A percentile compares a stretch with the other conserved stretches of the same genome.
Evolutionary conservation across 2,329 filamentous ascomycete species (phyloP).

Genomic region (Colletotrichum sp.): DNA sequence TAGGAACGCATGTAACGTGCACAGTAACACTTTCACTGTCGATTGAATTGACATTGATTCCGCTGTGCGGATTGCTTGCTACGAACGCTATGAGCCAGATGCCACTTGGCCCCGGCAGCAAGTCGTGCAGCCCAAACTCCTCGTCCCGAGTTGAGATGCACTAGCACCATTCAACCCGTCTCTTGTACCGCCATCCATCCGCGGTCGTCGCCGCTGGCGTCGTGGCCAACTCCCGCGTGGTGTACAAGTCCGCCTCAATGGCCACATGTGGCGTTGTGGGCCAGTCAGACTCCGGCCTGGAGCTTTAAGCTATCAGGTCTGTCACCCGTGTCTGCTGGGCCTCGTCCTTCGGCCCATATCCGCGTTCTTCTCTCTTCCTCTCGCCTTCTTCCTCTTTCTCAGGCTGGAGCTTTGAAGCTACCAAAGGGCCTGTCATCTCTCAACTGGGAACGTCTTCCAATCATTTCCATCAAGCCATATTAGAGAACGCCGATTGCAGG

Average conservation of each 20-base stretch:
- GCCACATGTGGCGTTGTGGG: constrained; percentile 5
- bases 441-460: constrained; percentile 22
- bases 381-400: constrained; percentile 29
- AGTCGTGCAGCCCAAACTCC: neutral
- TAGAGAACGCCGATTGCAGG: constrained; percentile 32
- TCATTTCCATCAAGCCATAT: constrained; percentile 42
- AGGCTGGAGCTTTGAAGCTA: constrained; percentile 72
- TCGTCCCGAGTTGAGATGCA: constrained; percentile 14
- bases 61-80: neutral
- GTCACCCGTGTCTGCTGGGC: constrained; percentile 3
- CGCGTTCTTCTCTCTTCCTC: constrained; percentile 8
- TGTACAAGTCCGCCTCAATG: constrained; percentile 3
- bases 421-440: constrained; percentile 55
- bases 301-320: constrained; percentile 4
- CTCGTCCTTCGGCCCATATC: constrained; percentile 8
- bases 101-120: constrained; percentile 19
- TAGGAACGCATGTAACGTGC: neutral
- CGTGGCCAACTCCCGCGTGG: neutral
- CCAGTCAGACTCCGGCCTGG: constrained; percentile 3
- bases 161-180: constrained; percentile 16
- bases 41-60: constrained; percentile 8
- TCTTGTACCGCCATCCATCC: neutral
- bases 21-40: neutral
- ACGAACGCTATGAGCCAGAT: constrained; percentile 6
- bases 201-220: neutral